phyloP scores from a whole-genome alignment of 495 filamentous ascomycete genomes.

The Talaromyces ruber region DNA sequence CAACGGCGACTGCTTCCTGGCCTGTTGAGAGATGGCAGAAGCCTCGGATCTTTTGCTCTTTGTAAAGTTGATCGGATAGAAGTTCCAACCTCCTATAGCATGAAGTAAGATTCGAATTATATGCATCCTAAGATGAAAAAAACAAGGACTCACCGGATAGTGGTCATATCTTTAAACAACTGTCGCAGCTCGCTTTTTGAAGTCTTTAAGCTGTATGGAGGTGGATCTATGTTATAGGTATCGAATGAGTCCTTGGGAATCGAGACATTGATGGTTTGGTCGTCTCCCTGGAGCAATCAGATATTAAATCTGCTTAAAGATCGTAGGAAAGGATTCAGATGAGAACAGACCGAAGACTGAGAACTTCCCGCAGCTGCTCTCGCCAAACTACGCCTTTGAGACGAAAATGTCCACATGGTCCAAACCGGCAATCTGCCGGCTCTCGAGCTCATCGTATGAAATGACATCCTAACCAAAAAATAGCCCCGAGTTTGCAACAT shows the following conservation, averaged over 20 bases:
- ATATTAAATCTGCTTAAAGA: constrained; percentile 14
- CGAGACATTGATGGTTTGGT: constrained; percentile 13
- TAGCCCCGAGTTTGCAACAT: background rate
- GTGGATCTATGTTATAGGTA: constrained; percentile 18
- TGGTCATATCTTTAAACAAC: constrained; percentile 16
- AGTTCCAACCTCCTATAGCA: constrained; percentile 14
- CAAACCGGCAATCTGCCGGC: background rate
- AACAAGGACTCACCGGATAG: constrained; percentile 8
- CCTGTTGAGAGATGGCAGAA: constrained; percentile 24
- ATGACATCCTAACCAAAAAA: background rate
- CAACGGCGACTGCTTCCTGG: constrained; percentile 11
- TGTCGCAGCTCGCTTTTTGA: constrained; percentile 19
- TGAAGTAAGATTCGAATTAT: background rate
- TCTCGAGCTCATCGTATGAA: background rate
- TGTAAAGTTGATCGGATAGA: constrained; percentile 19
- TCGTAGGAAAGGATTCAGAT: background rate
- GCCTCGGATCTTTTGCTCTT: constrained; percentile 25
- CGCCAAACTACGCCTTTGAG: background rate
- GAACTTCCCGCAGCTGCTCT: background rate
- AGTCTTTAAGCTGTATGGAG: constrained; percentile 17
- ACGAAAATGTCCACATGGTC: background rate
- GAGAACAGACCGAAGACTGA: background rate
- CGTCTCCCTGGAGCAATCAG: constrained; percentile 11
- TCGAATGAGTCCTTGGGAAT: constrained; percentile 17
- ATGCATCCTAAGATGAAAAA: no score